Evolutionary conservation across 2,329 filamentous ascomycete species (phyloP), one percentile per base, ranked within the genome.

Genomic region (Penicillium sumatraense): DNA sequence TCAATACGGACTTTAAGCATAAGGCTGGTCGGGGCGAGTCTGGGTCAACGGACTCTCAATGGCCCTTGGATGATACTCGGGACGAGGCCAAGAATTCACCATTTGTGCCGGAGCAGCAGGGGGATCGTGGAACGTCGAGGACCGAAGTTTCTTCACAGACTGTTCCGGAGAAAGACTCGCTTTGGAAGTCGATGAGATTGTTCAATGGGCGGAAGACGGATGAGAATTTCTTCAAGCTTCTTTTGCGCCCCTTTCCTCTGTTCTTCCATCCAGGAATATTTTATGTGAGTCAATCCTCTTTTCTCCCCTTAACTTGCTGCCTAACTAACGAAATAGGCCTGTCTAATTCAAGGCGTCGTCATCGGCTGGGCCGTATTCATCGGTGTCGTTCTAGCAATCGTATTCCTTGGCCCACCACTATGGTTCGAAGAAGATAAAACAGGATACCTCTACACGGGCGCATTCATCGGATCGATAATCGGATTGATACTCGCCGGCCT

Each of bases 341-440:
- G 83, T 66, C 80, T 97, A 3, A 90, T 93, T 47, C 93, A 96
- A 80, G 93, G 93, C 14, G 86, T 90, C 4, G 85, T 96, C 68
- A 96, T 97, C 67, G 93, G 93, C 61, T 98, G 93, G 93, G 96
- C 93, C 1, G 90, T 97, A 14, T 91, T 97, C 68, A 93, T 96
- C 61, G 89, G 90, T 53, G 88, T 95, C 57, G 86, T 95, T 62
- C 78, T 96, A 42, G 89, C 88, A n/a, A 85, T 88, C 56, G 87
- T 96, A 62, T 93, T 95, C 77, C 82, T 96, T 44, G 87, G 88
- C 2, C 88, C 89, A 2, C 90, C 91, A 1, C 84, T 93, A 36
- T 95, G 86, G 79, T 96, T 93, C 83, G 80, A 86, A 65, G 88
- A 95, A 75, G 86, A 90, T 49, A 77, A 90, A 67, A 91, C 90